Evolutionary conservation across 768 basidiomycete genomes (phyloP).

Genomic region (Collybiopsis luxurians): DNA sequence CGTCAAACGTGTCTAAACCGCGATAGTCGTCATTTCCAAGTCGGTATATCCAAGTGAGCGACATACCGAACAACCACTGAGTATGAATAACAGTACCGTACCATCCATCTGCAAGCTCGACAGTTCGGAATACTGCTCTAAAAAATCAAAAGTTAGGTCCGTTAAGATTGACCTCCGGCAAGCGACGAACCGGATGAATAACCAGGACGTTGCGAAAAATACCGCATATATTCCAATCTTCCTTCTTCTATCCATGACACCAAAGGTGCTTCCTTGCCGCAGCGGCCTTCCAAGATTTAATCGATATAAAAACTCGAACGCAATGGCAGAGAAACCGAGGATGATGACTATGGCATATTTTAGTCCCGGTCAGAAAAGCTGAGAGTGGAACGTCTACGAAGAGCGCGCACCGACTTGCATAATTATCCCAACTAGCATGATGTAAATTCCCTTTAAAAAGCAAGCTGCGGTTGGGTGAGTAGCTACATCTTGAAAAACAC

Average conservation of each 20-base stretch:
- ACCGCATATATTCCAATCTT: not conserved
- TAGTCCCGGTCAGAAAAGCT: not conserved
- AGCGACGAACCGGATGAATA: conserved; percentile 3
- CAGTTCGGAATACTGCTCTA: conserved; percentile 42
- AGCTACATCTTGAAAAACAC: too few species aligned
- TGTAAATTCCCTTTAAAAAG: conserved; percentile 36
- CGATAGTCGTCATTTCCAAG: too few species aligned
- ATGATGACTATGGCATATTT: conserved; percentile 1
- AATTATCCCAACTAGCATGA: conserved; percentile 53
- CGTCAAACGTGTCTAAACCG: too few species aligned
- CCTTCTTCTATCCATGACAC: conserved; percentile 41
- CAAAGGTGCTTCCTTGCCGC: conserved; percentile 26
- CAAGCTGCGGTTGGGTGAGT: too few species aligned
- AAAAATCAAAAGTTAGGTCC: conserved; percentile 6
- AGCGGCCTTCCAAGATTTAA: conserved; percentile 8
- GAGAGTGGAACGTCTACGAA: not conserved
- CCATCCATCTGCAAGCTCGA: conserved; percentile 45
- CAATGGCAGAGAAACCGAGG: not conserved
- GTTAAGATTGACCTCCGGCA: too few species aligned
- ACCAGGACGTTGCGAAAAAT: conserved; percentile 10
- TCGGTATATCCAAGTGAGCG: too few species aligned
- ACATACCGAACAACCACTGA: conserved; percentile 39
- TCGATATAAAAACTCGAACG: not conserved
- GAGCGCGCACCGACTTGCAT: conserved; percentile 36
- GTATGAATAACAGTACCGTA: conserved; percentile 39